phyloP scores from a whole-genome alignment of 805 yeast genomes.

The Hanseniaspora guilliermondii region DNA sequence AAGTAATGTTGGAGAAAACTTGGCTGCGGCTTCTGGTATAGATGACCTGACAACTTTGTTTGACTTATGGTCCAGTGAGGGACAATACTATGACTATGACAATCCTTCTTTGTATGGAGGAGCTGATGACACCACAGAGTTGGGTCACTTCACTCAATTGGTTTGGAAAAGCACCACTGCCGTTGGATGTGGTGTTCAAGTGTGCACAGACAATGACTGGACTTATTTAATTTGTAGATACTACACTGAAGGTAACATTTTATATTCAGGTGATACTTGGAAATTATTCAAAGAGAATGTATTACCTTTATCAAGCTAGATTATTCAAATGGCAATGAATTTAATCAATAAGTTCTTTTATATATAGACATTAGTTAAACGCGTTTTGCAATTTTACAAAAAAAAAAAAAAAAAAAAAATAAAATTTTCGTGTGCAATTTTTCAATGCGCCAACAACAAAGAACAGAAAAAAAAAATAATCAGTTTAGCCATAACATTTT shows the following conservation, averaged over 20 bases:
- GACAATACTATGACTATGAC: constrained; percentile 39
- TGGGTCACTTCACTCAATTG: constrained; percentile 68
- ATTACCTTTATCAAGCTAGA: constrained; percentile 24
- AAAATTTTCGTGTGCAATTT: too few relatives aligned
- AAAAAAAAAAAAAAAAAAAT: neutral
- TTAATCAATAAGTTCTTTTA: neutral
- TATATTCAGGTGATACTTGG: constrained; percentile 23
- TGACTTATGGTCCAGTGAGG: constrained; percentile 67
- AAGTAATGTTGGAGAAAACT: constrained; percentile 54
- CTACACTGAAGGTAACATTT: constrained; percentile 38
- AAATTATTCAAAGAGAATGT: constrained; percentile 36
- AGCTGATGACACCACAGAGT: constrained; percentile 31
- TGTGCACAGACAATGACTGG: constrained; percentile 23
- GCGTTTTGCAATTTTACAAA: neutral
- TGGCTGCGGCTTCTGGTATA: constrained; percentile 49
- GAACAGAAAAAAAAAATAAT: too few relatives aligned
- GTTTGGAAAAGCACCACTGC: constrained; percentile 52
- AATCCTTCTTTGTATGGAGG: constrained; percentile 34
- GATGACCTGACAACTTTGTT: constrained; percentile 36
- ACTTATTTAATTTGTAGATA: constrained; percentile 65
- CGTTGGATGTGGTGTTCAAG: constrained; percentile 49
- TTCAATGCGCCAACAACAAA: too few relatives aligned
- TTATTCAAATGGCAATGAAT: too few relatives aligned
- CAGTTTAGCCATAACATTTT: neutral
- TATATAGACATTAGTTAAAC: neutral